phyloP scores from a whole-genome alignment of 1,139 yeast genomes.

The Geotrichum aggregatum region DNA sequence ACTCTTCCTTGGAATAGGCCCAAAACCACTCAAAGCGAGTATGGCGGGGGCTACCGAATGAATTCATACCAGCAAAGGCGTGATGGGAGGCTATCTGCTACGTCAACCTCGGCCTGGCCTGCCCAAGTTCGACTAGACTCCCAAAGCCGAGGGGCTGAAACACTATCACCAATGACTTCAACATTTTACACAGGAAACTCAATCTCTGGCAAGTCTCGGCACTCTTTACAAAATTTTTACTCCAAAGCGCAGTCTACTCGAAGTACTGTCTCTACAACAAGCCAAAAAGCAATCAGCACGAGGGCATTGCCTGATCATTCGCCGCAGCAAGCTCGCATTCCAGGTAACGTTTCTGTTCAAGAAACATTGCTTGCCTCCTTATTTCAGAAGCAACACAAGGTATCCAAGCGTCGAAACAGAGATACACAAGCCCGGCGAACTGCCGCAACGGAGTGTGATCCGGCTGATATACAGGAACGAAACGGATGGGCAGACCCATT shows the following conservation, averaged over 20 bases:
- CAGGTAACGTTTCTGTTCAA: conserved; percentile 2
- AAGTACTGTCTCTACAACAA: conserved; percentile 6
- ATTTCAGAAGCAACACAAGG: conserved; percentile 16
- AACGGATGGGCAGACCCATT: background rate
- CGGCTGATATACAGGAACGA: conserved; percentile 9
- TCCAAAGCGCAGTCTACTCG: conserved; percentile 15
- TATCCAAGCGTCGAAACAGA: conserved; percentile 10
- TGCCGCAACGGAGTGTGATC: conserved; percentile 20
- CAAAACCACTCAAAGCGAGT: conserved; percentile 9
- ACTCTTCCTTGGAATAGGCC: conserved; percentile 14
- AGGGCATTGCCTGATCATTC: background rate
- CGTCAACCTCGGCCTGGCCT: no score
- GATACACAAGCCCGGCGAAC: conserved; percentile 1
- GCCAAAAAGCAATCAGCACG: background rate
- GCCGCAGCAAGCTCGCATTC: background rate
- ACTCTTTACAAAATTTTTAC: background rate
- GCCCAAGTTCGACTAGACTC: no score
- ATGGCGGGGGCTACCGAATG: conserved; percentile 1
- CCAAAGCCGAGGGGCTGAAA: no score
- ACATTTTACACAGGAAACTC: background rate
- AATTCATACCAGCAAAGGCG: background rate
- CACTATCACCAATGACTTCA: no score
- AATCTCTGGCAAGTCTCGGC: background rate
- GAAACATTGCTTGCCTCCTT: conserved; percentile 17
- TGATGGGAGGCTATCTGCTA: no score